phyloP scores from a whole-genome alignment of 1,284 basidiomycete species.

The Baeospora myosura region DNA sequence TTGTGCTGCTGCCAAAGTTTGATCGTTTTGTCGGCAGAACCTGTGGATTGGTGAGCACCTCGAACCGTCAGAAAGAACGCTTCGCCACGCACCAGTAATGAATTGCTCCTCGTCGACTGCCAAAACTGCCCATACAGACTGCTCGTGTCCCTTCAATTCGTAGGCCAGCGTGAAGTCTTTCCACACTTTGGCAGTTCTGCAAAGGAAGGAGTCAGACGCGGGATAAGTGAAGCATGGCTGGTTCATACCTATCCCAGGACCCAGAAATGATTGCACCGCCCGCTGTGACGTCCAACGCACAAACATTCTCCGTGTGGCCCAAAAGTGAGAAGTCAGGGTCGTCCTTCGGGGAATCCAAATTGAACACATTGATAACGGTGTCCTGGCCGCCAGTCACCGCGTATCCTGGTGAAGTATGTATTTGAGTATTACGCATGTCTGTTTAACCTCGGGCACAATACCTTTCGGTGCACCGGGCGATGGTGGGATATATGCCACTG shows the following conservation, averaged over 20 bases:
- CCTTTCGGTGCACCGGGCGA: constrained; percentile 62
- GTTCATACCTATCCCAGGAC: constrained; percentile 88
- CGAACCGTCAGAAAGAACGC: constrained; percentile 1
- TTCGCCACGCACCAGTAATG: constrained; percentile 64
- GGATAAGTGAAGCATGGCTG: constrained; percentile 1
- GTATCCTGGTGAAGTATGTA: constrained; percentile 49
- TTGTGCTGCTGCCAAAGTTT: constrained; percentile 81
- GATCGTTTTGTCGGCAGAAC: constrained; percentile 93
- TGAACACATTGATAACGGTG: constrained; percentile 75
- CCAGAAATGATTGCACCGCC: constrained; percentile 84
- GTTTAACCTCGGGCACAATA: constrained; percentile 25
- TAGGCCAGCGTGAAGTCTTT: constrained; percentile 69
- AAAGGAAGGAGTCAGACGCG: constrained; percentile 4
- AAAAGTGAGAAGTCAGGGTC: constrained; percentile 77
- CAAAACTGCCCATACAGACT: constrained; percentile 92
- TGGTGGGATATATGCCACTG: constrained; percentile 71
- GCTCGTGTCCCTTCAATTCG: constrained; percentile 80
- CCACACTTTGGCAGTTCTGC: constrained; percentile 92
- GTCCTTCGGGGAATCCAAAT: constrained; percentile 47
- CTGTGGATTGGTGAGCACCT: constrained; percentile 33
- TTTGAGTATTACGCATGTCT: too few relatives aligned
- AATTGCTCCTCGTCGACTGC: constrained; percentile 75
- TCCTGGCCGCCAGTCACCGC: constrained; percentile 83
- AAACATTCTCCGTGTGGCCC: constrained; percentile 90
- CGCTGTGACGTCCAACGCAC: constrained; percentile 69